Conservation (phyloP, 2,329 filamentous ascomycete species). For the Neonectria sp. region DNA sequence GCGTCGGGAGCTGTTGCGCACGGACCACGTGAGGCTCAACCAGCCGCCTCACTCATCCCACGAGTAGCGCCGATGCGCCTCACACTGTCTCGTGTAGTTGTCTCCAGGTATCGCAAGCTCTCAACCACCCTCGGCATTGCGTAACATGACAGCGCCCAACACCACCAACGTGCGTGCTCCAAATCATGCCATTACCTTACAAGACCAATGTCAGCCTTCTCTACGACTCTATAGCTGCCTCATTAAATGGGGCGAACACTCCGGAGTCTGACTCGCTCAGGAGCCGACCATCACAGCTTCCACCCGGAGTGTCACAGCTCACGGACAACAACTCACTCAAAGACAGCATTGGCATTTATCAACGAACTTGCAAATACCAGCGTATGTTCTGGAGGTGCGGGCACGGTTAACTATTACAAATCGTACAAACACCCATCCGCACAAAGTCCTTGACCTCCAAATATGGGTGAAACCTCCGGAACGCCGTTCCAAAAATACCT, state of each 20-base stretch:
- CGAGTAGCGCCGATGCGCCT: constrained; percentile 12
- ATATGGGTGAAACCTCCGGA: constrained; percentile 15
- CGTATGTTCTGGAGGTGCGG: constrained; percentile 4
- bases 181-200: no score
- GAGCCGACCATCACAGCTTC: neutral
- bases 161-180: neutral
- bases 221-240: neutral
- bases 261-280: neutral
- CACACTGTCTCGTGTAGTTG: constrained; percentile 20
- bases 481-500: constrained; percentile 26
- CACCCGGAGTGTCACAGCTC: neutral
- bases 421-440: constrained; percentile 19
- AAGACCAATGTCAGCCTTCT: neutral
- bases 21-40: constrained; percentile 32
- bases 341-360: neutral
- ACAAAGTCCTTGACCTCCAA: constrained; percentile 8
- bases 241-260: neutral
- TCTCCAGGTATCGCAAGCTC: constrained; percentile 17
- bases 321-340: neutral
- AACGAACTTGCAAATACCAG: neutral
- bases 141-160: constrained; percentile 3
- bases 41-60: constrained; percentile 20
- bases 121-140: constrained; percentile 6
- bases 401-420: constrained; percentile 16
- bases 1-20: constrained; percentile 31